Evolutionary conservation across 2,329 filamentous ascomycete species (phyloP).

Genomic region (Cephalotrichum gorgonifer): DNA sequence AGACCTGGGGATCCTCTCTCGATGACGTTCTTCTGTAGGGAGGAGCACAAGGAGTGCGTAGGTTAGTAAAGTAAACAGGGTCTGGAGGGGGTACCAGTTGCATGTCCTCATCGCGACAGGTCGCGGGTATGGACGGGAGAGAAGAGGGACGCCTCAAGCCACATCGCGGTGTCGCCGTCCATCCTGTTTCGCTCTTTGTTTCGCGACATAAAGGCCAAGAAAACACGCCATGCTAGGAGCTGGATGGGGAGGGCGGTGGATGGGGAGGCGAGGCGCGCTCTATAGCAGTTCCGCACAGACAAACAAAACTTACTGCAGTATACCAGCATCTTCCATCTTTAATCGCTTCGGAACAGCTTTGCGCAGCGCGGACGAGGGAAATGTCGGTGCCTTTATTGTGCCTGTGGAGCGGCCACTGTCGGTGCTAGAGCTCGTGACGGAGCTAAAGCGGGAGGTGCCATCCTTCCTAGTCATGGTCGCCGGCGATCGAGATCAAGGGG

Average conservation of each 20-base stretch:
- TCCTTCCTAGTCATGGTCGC: slow-evolving; percentile 59
- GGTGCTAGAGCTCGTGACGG: slow-evolving; percentile 53
- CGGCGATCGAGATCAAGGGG: not conserved
- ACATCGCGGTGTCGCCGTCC: too few species aligned
- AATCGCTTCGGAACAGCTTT: slow-evolving; percentile 17
- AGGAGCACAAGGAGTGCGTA: not conserved
- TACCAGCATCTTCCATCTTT: slow-evolving; percentile 32
- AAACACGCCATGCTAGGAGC: too few species aligned
- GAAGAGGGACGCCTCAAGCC: too few species aligned
- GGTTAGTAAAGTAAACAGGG: not conserved
- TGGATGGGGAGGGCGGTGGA: too few species aligned
- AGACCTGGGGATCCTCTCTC: slow-evolving; percentile 34
- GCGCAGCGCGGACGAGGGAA: slow-evolving; percentile 16
- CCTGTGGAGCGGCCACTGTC: slow-evolving; percentile 57
- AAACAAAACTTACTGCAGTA: slow-evolving; percentile 22
- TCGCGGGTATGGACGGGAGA: not conserved
- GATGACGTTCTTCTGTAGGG: slow-evolving; percentile 16
- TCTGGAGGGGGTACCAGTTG: not conserved
- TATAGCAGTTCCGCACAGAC: too few species aligned
- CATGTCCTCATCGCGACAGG: not conserved
- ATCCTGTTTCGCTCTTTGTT: too few species aligned
- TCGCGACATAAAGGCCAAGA: too few species aligned
- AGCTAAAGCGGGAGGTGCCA: slow-evolving; percentile 52
- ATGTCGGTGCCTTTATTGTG: slow-evolving; percentile 44
- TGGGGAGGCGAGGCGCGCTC: too few species aligned